Base-by-base conservation (phyloP, 768 basidiomycete species). In the Naganishia antarctica region DNA sequence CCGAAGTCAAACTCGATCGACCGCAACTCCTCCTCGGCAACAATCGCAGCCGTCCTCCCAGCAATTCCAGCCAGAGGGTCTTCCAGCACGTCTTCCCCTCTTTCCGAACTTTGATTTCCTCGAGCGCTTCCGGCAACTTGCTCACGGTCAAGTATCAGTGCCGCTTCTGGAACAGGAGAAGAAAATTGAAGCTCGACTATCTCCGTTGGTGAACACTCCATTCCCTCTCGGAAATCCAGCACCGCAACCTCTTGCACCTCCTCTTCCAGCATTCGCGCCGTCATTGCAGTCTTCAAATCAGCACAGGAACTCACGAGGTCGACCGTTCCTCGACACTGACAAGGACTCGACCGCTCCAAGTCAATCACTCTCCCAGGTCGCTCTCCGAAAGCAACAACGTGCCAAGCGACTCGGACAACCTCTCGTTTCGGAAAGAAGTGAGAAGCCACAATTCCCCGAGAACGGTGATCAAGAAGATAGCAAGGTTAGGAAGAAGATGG, bases 331-430 rank as follows among this genome's bases (percentile, higher is more conserved):
- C 4, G 51, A 64, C 16, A 12, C 7, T n/a, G 46, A 60, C 28
- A 41, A 58, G 29, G 23, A 26, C 23, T 66, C 65, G 5, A 40
- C 62, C 28, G 50, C 65, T 15, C 65, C 65, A 32, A 45, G 40
- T 5, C 60, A 66, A n/a, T 61, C 49, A 6, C 29, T 66, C 11
- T 61, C 60, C 15, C 65, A 62, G 31, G 25, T 49, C 21, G 65
- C 65, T n/a, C 23, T 47, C 3, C n/a, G 53, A 25, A 16, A 29
- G 45, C 23, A 26, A 23, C 21, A 31, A 44, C 29, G 43, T 16
- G 47, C 44, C 28, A 61, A 61, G 29, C 40, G 32, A n/a, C 40
- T 23, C 8, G 23, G 37, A 8, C 23, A 21, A 12, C 31, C 43
- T 15, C 8, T 46, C 1, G 15, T 13, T 29, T 9, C 41, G 21